Base-by-base conservation (phyloP, 2,329 filamentous ascomycete genomes). In the Claviceps lovelessii region DNA sequence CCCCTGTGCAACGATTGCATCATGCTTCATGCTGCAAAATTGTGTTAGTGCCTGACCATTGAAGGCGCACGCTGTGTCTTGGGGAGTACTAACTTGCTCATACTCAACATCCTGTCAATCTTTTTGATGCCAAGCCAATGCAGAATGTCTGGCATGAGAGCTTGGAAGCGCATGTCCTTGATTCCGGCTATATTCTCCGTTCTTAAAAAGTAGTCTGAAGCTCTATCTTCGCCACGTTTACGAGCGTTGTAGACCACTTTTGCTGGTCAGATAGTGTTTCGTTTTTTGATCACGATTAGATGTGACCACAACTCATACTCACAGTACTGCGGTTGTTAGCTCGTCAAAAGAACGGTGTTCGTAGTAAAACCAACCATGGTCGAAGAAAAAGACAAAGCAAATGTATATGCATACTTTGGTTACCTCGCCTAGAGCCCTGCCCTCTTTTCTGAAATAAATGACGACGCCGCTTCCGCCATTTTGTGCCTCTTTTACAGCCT, bases 141-240 rank as follows among this genome's bases (percentile, higher is more conserved):
- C 54, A 97, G 78, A 61, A 97, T 95, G 68, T 95, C 90, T 39
- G 93, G 91, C 93, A 97, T 97, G 54, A 98, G 76, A 33, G 91
- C 91, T 74, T 97, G 93, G 77, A 97, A 97, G 44, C 93, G 84
- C 91, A 97, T 97, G 62, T 83, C 86, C 70, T 95, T 95, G 61
- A 97, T 91, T 58, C 93, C 93, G 9, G 93, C 93, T 67, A 98
- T 94, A 68, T 96, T 95, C 71, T 96, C 91, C n/a, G 91, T 97
- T 55, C 93, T 80, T 72, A 91, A 86, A 75, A 97, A 97, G 73
- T 97, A 97, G 69, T 95, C 89, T 62, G 86, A 91, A 28, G 90
- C 90, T 56, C 80, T 80, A 70, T 90, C 86, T 59, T 82, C 79
- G 60, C 86, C 86, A 62, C 86, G 83, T 72, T 91, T 93, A 60